These are phyloP conservation scores for Oryza australiensis DNA, from an alignment of 176 grass and related monocot species.

Conservation along the genomic window DNA sequence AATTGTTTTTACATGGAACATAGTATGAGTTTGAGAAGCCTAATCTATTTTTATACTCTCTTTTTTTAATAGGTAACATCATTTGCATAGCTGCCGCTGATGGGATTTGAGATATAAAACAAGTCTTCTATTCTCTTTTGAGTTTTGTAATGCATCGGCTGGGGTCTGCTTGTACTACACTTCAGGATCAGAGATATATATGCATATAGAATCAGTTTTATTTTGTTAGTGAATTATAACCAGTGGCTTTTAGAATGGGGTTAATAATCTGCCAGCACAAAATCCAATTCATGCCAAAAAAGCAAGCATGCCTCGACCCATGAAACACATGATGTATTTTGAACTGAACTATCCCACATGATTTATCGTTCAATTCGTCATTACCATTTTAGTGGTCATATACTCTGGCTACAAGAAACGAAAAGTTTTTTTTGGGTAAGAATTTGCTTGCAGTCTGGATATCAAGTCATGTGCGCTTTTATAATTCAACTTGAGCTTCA, in stretches of 20 bases:
- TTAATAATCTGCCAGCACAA: background rate
- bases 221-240: background rate
- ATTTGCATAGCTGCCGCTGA: slow-evolving; percentile 26
- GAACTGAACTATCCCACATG: background rate
- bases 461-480: slow-evolving; percentile 3
- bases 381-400: background rate
- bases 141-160: slow-evolving; percentile 4
- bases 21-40: background rate
- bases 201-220: slow-evolving; percentile 2
- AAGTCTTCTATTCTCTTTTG: background rate
- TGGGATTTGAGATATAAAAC: slow-evolving; percentile 28
- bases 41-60: background rate
- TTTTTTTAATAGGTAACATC: slow-evolving; percentile 33
- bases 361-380: background rate
- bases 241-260: background rate
- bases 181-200: background rate
- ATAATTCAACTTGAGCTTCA: slow-evolving; percentile 3
- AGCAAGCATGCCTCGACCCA: background rate
- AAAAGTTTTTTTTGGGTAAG: background rate
- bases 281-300: background rate
- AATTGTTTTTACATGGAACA: background rate
- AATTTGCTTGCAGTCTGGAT: background rate
- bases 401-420: background rate
- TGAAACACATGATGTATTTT: background rate
- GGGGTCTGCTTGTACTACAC: background rate